Evolutionary conservation across 1,284 basidiomycete species (phyloP).

Genomic region (Cerioporus squamosus): DNA sequence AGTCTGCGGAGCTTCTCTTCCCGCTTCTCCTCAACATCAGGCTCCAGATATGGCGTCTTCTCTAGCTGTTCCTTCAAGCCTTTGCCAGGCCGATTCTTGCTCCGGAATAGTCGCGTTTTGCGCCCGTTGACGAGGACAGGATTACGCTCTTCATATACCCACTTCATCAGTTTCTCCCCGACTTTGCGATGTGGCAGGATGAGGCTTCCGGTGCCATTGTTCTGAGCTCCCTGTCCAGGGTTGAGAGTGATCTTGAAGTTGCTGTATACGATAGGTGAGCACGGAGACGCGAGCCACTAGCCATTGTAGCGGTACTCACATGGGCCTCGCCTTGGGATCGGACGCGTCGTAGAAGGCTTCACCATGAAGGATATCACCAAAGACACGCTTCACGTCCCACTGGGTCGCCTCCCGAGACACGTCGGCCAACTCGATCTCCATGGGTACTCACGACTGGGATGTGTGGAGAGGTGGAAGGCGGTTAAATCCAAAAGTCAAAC

Average conservation of each 20-base stretch:
- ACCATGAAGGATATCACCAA: constrained; percentile 60
- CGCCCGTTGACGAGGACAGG: constrained; percentile 45
- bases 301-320: constrained; percentile 23
- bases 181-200: constrained; percentile 48
- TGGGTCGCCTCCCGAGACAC: constrained; percentile 51
- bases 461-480: not conserved
- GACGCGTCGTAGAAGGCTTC: constrained; percentile 50
- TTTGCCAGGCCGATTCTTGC: constrained; percentile 17
- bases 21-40: constrained; percentile 60
- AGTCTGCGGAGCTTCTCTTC: constrained; percentile 49
- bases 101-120: constrained; percentile 29
- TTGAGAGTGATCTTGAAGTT: constrained; percentile 66
- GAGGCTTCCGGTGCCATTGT: constrained; percentile 59
- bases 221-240: constrained; percentile 51
- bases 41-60: constrained; percentile 66
- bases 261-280: constrained; percentile 8
- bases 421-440: constrained; percentile 57
- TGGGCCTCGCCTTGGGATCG: constrained; percentile 36
- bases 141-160: constrained; percentile 40
- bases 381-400: constrained; percentile 58
- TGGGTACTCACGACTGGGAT: not conserved
- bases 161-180: constrained; percentile 51
- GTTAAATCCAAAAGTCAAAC: no score
- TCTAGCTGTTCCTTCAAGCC: constrained; percentile 28
- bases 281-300: no score